Base-by-base conservation (phyloP, 495 filamentous ascomycete genomes). In the Neurospora tetrasperma region DNA sequence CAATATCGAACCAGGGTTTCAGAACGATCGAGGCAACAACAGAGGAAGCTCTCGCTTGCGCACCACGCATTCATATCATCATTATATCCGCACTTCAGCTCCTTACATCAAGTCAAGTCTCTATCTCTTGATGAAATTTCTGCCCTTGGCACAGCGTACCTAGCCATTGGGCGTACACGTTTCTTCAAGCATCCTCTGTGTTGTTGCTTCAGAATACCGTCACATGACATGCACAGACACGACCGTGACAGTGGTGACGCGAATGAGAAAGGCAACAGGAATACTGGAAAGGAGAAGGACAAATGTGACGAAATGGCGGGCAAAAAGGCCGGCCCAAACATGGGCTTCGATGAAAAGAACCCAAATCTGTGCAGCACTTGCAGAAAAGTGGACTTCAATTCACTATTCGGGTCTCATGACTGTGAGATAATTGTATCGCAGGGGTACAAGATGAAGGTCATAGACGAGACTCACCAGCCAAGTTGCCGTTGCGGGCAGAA, bases 61-160 rank as follows among this genome's bases (percentile, higher is more conserved):
- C 2, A 23, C 23, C 10, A 0, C 9, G n/a, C n/a, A 23, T 23
- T 2, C 44, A 0, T 20, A 0, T 1, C 10, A 2, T 1, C 5
- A 48, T 1, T 11, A 1, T 1, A 0, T 48, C n/a, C 3, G 5
- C n/a, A 1, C 9, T 23, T 48, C 44, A 5, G 44, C 9, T 44
- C 35, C 5, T 4, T 3, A 1, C 3, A 38, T 38, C 35, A 38
- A 38, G 35, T 38, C 35, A 38, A 38, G 35, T 38, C 35, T 38
- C 35, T 0, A 5, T 38, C 4, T 38, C 35, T 38, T 38, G 43
- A 6, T 1, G 7, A 7, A 44, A 46, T 2, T n/a, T 43, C 18
- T 3, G 20, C n/a, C 44, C 23, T 31, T 23, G 9, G 11, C 5
- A 16, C 23, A 3, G 1, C 54, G 0, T 16, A 62, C 54, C 2